Percentiles rank a stretch among this genome's conserved stretches.
Evolutionary conservation across 2,329 filamentous ascomycete species (phyloP).

Genomic region (Colletotrichum costaricense): DNA sequence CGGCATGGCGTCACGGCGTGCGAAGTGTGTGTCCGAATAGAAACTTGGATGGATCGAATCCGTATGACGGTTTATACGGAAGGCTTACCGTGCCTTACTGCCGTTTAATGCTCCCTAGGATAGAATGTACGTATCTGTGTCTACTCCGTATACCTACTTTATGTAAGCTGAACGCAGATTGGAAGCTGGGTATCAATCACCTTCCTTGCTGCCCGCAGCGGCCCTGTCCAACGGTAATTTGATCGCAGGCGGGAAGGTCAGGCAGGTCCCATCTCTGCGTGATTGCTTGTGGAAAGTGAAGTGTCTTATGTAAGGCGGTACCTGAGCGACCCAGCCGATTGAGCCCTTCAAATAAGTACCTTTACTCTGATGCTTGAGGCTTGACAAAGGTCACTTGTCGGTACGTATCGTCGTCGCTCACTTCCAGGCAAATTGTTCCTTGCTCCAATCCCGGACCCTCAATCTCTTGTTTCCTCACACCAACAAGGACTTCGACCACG

Average conservation of each 20-base stretch:
- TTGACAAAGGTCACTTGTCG: background rate
- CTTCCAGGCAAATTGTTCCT: conserved; percentile 22
- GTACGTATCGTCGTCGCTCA: background rate
- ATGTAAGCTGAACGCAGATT: background rate
- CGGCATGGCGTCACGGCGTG: background rate
- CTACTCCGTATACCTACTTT: no score
- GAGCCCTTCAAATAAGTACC: no score
- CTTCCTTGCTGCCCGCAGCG: background rate
- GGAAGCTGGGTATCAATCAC: background rate
- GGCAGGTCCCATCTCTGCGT: background rate
- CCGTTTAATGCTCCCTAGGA: background rate
- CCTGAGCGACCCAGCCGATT: background rate
- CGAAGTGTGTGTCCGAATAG: background rate
- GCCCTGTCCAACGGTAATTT: background rate
- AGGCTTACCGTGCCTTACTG: background rate
- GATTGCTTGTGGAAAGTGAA: background rate
- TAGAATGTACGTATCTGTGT: background rate
- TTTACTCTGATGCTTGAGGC: no score
- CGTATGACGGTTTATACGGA: background rate
- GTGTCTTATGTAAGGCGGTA: background rate
- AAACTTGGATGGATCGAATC: background rate
- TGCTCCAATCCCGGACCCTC: conserved; percentile 27
- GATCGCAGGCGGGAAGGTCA: background rate
- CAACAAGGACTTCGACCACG: conserved; percentile 4
- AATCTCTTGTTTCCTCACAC: conserved; percentile 34